These are phyloP conservation scores for Moesziomyces aphidis DNA, from an alignment of 1,284 basidiomycete species.

Conservation along the genomic window DNA sequence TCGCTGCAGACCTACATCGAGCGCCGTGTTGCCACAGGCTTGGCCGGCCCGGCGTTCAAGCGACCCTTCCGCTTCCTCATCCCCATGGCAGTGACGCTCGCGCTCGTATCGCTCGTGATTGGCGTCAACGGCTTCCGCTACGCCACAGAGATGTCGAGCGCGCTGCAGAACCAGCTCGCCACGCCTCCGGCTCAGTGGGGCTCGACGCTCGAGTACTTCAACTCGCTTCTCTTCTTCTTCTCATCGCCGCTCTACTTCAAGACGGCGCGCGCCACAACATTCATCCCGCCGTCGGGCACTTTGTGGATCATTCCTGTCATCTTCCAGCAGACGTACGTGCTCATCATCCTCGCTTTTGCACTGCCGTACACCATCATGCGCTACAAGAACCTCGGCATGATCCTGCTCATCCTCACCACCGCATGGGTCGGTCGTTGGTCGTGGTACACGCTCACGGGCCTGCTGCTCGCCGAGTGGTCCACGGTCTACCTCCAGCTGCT, in stretches of 20 bases:
- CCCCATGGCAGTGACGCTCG: slow-evolving; percentile 49
- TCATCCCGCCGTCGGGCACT: slow-evolving; percentile 45
- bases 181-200: slow-evolving; percentile 34
- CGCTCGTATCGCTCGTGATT: slow-evolving; percentile 38
- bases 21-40: slow-evolving; percentile 27
- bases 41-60: slow-evolving; percentile 55
- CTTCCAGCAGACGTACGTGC: slow-evolving; percentile 59
- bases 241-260: slow-evolving; percentile 33
- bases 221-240: slow-evolving; percentile 49
- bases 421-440: slow-evolving; percentile 56
- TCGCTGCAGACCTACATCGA: slow-evolving; percentile 55
- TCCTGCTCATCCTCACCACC: slow-evolving; percentile 43
- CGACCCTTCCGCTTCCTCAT: slow-evolving; percentile 52
- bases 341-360: slow-evolving; percentile 46
- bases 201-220: slow-evolving; percentile 51
- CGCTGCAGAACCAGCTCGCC: slow-evolving; percentile 42
- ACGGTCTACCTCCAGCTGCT: slow-evolving; percentile 44
- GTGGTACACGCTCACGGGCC: slow-evolving; percentile 58
- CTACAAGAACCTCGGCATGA: slow-evolving; percentile 50
- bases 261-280: slow-evolving; percentile 31
- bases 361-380: slow-evolving; percentile 48
- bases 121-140: slow-evolving; percentile 45
- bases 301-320: slow-evolving; percentile 52
- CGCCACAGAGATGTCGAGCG: slow-evolving; percentile 17
- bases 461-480: slow-evolving; percentile 50